A percentile compares a stretch with the other conserved stretches of the same genome.
Conservation (phyloP, 805 yeast genomes). For the Candida suzukii region DNA sequence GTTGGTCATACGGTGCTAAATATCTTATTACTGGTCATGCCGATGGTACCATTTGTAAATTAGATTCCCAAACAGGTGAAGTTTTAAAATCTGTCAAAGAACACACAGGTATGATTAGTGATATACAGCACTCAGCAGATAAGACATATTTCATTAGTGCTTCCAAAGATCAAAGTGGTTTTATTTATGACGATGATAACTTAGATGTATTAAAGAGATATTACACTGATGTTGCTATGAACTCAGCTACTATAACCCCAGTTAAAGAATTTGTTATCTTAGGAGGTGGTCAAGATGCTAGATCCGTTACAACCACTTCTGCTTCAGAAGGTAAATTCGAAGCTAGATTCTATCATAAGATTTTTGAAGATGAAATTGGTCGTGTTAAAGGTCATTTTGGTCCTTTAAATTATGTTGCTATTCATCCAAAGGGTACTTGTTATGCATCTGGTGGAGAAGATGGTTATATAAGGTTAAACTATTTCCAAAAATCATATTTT, state of each 20-base stretch:
- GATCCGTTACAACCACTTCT: constrained; percentile 96
- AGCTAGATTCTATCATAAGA: constrained; percentile 91
- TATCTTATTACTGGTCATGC: constrained; percentile 81
- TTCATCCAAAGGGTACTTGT: constrained; percentile 88
- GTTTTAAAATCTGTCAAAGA: constrained; percentile 48
- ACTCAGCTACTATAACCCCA: constrained; percentile 92
- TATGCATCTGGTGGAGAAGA: constrained; percentile 99
- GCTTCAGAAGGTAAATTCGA: constrained; percentile 93
- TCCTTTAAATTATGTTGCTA: constrained; percentile 90
- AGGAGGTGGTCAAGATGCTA: constrained; percentile 99
- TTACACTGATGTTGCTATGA: constrained; percentile 87
- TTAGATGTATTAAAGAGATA: constrained; percentile 66
- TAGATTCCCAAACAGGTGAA: constrained; percentile 71
- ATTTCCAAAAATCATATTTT: constrained; percentile 85
- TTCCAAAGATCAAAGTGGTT: constrained; percentile 85
- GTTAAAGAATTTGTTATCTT: constrained; percentile 84
- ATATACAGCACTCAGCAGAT: constrained; percentile 85
- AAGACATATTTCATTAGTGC: constrained; percentile 85
- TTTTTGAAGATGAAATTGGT: constrained; percentile 93
- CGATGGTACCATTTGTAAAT: constrained; percentile 79
- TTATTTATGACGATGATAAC: constrained; percentile 70
- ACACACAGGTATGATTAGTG: constrained; percentile 78
- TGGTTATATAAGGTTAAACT: constrained; percentile 92
- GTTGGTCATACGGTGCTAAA: constrained; percentile 74
- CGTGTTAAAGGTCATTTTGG: constrained; percentile 99